Evolutionary conservation across 805 yeast species (phyloP).

Genomic region (Pichia kluyveri): DNA sequence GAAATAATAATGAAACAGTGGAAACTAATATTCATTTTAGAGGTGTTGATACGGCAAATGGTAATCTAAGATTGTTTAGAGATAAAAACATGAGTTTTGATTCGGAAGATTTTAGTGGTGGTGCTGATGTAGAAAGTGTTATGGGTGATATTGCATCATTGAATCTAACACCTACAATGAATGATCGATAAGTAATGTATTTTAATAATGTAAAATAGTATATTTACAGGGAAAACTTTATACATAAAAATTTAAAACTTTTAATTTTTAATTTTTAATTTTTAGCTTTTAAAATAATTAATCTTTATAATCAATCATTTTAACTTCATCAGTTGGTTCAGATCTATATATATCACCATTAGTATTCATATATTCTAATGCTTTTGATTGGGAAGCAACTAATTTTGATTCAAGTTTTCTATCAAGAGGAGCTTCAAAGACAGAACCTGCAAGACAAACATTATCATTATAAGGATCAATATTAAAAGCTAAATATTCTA

Average conservation of each 20-base stretch:
- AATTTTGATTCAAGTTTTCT: conserved; percentile 26
- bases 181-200: not conserved
- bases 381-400: conserved; percentile 21
- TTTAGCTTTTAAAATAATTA: not conserved
- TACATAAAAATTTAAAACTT: not conserved
- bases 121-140: conserved; percentile 1
- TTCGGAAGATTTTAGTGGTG: not conserved
- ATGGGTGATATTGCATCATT: conserved; percentile 10
- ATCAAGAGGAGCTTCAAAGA: conserved; percentile 48
- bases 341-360: conserved; percentile 30
- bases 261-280: not conserved
- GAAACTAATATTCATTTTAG: not conserved
- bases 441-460: conserved; percentile 53
- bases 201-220: not conserved
- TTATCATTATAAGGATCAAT: conserved; percentile 53
- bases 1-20: not conserved
- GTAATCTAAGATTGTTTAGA: not conserved
- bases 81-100: not conserved
- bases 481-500: conserved; percentile 53
- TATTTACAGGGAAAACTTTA: not conserved
- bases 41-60: not conserved
- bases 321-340: conserved; percentile 23
- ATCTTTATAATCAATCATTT: conserved; percentile 10
- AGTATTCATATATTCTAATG: conserved; percentile 23
- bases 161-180: conserved; percentile 7